Evolutionary conservation across 495 filamentous ascomycete genomes (phyloP), one percentile per base, ranked within the genome.

Genomic region (Aspergillus panamensis): DNA sequence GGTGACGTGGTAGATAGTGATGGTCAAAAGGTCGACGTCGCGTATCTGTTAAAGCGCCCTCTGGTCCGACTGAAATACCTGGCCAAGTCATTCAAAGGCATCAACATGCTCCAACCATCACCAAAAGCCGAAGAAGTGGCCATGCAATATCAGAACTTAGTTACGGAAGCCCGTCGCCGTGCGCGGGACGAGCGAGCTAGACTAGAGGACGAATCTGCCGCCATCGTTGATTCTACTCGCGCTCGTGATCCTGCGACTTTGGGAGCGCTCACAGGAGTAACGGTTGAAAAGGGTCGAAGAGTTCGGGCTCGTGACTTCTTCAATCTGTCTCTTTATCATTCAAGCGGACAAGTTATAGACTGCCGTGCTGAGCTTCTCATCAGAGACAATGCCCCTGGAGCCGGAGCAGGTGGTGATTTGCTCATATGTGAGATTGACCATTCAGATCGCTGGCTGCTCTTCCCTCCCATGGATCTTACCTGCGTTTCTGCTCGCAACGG

Each of bases 21-120:
- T 53, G 93, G 92, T 0, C 91, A 96, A 68, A 87, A 88, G 50
- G 94, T 96, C 48, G 93, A 97, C 74, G 94, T 99, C 55, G 94
- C 92, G 10, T 96, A 90, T 67, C 74, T 99, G 17, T 77, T 97
- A 40, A 97, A 96, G 69, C 79, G 92, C 50, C 94, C 94, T 3
- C 74, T 97, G 40, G 88, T 96, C 13, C 82, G 94, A 49, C 72
- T 96, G 52, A 97, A 97, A 69, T 89, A 92, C 70, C 82, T 97
- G 53, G 79, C 86, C 21, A 96, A 90, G 69, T 88, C 89, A 32
- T 83, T 95, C 65, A 91, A 89, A 74, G 87, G 82, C 16, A 79
- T 85, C 53, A 81, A 80, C 55, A 70, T 73, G 48, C 65, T 87
- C 9, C 71, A 80, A 31, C 82, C 82, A 25, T 87, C 85, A 7